Conservation (phyloP, 228 moss, liverwort and hornwort genomes). For the Sphagnum magellanicum region DNA sequence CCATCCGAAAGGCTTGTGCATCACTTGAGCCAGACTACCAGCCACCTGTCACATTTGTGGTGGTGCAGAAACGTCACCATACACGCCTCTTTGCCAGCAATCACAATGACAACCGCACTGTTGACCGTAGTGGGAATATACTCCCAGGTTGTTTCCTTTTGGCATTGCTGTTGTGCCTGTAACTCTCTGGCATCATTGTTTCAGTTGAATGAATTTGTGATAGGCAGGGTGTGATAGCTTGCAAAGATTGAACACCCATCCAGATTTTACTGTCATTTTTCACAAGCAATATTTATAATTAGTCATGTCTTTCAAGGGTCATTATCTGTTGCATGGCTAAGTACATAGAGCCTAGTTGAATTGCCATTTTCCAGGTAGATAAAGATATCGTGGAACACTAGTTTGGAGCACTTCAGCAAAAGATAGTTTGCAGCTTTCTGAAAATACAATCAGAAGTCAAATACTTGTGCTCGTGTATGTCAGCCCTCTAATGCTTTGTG, state of each 20-base stretch:
- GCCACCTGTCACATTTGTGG: constrained; percentile 5
- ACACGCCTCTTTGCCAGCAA: constrained; percentile 1
- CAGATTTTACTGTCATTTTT: neutral
- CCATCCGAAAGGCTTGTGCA: constrained; percentile 7
- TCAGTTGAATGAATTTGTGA: too few species aligned
- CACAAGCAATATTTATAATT: neutral
- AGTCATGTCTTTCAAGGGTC: neutral
- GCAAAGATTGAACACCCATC: too few species aligned
- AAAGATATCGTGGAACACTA: too few species aligned
- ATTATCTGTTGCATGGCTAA: too few species aligned
- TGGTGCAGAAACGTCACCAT: constrained; percentile 10
- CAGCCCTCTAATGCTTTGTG: neutral
- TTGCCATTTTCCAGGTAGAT: too few species aligned
- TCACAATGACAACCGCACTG: neutral
- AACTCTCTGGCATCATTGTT: too few species aligned
- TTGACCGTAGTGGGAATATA: constrained; percentile 2
- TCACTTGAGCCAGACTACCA: neutral
- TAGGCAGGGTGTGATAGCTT: too few species aligned
- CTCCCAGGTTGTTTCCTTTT: neutral
- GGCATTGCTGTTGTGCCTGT: too few species aligned
- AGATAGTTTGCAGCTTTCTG: too few species aligned
- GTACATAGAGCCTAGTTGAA: too few species aligned
- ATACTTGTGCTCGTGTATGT: too few species aligned
- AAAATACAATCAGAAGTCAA: neutral
- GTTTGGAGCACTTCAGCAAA: too few species aligned